Conservation (phyloP, 306 rosid genomes). For the Pachyrhizus erosus region DNA sequence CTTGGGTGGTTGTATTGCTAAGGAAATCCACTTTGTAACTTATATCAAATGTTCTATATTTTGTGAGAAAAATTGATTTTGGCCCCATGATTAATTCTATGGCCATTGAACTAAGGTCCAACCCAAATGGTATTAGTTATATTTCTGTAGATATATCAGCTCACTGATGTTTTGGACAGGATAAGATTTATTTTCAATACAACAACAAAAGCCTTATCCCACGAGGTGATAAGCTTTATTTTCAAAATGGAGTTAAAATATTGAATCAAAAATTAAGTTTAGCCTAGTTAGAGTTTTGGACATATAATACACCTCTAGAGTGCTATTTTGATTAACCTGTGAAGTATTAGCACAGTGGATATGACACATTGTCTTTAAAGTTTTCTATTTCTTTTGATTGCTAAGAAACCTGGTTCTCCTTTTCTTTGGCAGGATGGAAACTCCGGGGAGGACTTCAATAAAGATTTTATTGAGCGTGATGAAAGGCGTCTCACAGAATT, state of each 20-base stretch:
- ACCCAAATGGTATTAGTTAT: background rate
- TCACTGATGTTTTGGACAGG: background rate
- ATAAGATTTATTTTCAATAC: background rate
- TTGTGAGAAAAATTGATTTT: background rate
- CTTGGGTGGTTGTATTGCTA: too few species aligned
- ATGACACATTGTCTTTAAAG: constrained; percentile 21
- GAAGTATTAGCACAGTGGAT: constrained; percentile 9
- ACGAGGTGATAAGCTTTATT: background rate
- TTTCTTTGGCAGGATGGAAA: constrained; percentile 76
- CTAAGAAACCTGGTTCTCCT: constrained; percentile 29
- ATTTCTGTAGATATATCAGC: background rate
- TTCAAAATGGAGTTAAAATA: background rate
- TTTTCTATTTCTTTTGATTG: constrained; percentile 33
- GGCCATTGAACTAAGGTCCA: background rate
- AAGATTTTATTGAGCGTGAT: constrained; percentile 97
- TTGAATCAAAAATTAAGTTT: background rate
- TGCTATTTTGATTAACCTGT: constrained; percentile 14
- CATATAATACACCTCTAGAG: background rate
- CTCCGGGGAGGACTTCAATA: constrained; percentile 94
- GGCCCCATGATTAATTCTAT: background rate
- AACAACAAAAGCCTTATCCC: background rate
- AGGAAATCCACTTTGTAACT: too few species aligned
- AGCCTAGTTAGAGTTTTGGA: constrained; percentile 4
- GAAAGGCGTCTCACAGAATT: constrained; percentile 97
- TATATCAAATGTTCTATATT: too few species aligned